Evolutionary conservation across 2,329 filamentous ascomycete genomes (phyloP).

Genomic region (Diaporthe destruens): DNA sequence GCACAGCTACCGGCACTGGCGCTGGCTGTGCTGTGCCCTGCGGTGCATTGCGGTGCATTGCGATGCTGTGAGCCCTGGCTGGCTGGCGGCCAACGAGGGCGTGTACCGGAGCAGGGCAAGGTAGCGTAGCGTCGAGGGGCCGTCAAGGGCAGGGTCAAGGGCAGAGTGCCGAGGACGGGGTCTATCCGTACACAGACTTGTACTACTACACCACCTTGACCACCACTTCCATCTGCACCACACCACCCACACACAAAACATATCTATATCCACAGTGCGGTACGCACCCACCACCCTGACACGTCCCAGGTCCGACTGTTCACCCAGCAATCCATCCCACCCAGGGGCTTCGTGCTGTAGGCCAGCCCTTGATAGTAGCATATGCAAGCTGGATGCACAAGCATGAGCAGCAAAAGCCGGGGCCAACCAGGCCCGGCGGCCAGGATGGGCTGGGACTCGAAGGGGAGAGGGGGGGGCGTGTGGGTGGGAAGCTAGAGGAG

Average conservation of each 20-base stretch:
- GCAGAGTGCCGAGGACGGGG: constrained; percentile 25
- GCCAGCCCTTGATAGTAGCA: constrained; percentile 33
- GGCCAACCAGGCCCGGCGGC: constrained; percentile 16
- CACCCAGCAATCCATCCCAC: neutral
- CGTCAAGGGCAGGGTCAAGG: constrained; percentile 23
- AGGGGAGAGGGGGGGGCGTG: neutral
- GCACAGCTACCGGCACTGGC: neutral
- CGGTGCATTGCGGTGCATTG: neutral
- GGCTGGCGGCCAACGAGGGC: constrained; percentile 17
- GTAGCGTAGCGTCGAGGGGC: constrained; percentile 20
- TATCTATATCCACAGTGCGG: neutral
- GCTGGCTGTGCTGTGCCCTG: constrained; percentile 5
- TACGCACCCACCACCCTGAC: neutral
- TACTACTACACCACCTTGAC: neutral
- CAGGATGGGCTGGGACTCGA: neutral
- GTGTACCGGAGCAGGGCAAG: constrained; percentile 13
- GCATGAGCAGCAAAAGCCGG: constrained; percentile 37
- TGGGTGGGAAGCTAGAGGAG: neutral
- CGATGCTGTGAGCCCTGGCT: constrained; percentile 7
- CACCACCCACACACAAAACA: no score
- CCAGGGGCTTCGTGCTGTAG: constrained; percentile 19
- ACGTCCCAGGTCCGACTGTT: neutral
- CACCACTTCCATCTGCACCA: no score
- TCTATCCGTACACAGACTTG: neutral
- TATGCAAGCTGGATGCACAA: constrained; percentile 30